phyloP scores from a whole-genome alignment of 495 filamentous ascomycete species.

The Letharia columbiana region DNA sequence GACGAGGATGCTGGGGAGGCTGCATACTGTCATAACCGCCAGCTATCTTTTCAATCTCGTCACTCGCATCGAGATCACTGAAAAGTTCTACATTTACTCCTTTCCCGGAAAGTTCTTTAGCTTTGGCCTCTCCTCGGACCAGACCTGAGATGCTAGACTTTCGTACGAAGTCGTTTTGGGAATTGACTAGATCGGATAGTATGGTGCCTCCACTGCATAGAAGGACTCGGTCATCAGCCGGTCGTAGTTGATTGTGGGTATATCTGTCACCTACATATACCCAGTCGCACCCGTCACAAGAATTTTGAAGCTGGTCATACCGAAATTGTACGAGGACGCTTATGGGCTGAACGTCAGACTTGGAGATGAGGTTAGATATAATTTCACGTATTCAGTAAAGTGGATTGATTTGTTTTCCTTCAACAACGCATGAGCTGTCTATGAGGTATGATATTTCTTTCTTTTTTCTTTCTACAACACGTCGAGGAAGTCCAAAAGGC shows the following conservation, averaged over 20 bases:
- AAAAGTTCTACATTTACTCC: constrained; percentile 9
- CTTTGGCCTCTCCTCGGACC: constrained; percentile 15
- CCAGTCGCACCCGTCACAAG: not conserved
- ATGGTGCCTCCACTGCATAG: constrained; percentile 10
- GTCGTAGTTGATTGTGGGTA: not conserved
- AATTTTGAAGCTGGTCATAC: not conserved
- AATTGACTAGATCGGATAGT: not conserved
- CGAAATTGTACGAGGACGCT: too few relatives aligned
- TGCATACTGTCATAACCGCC: constrained; percentile 12
- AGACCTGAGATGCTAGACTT: constrained; percentile 8
- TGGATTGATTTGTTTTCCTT: too few relatives aligned
- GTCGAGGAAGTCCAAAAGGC: too few relatives aligned
- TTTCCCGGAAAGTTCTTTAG: constrained; percentile 6
- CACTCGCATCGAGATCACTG: constrained; percentile 6
- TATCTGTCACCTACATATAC: not conserved
- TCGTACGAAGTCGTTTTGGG: not conserved
- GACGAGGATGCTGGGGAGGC: not conserved
- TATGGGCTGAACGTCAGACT: too few relatives aligned
- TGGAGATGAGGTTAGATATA: too few relatives aligned
- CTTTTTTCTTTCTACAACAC: too few relatives aligned
- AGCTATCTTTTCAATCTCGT: constrained; percentile 10
- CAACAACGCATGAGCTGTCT: too few relatives aligned
- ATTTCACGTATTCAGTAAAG: too few relatives aligned
- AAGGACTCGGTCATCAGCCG: not conserved
- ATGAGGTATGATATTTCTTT: too few relatives aligned